Base-by-base conservation (phyloP, 176 grass and related monocot genomes). In the Lolium perenne region DNA sequence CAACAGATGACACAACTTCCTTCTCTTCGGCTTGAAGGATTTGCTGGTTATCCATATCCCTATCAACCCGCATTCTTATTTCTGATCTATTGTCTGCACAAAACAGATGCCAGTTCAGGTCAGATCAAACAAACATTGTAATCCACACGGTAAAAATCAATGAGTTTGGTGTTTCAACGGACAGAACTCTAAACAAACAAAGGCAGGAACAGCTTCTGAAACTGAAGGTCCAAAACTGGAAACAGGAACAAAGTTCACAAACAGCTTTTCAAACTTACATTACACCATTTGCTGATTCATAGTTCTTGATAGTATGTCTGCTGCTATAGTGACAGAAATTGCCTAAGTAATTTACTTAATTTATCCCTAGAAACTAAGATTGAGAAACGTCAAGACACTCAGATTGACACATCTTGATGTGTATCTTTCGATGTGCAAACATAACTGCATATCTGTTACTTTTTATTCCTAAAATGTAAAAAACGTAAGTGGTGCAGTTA, bases 1-100 rank as follows among this genome's bases (percentile, higher is more conserved):
- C 91, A 79, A 97, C 92, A 84, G 92, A 97, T 67, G 92, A 97
- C 41, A 95, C 89, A 2, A 97, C 89, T 47, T 95, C 92, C 81
- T 97, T 97, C 87, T 95, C 95, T 91, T 97, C 95, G 60, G 88
- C 77, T 78, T 95, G 95, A 86, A 91, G 71, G 23, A 88, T 74
- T 67, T 91, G 92, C 61, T 97, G 91, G 78, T 91, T 91, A 74
- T 97, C 92, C n/a, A 90, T 83, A 84, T 97, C 95, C 86, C 91
- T 95, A 51, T 91, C 89, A 88, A 64, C 78, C 82, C 92, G 93
- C 56, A 89, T 88, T 94, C 92, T 95, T 21, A 90, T 79, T 45
- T 95, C 88, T 56, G 85, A 82, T 87, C 84, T 91, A 79, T 69
- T 97, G 9, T 88, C 91, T 91, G 74, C 85, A 84, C 50, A 79